Percentiles rank a stretch among this genome's conserved stretches.
phyloP scores from a whole-genome alignment of 2,329 filamentous ascomycete species.

The Passalora sequoiae region DNA sequence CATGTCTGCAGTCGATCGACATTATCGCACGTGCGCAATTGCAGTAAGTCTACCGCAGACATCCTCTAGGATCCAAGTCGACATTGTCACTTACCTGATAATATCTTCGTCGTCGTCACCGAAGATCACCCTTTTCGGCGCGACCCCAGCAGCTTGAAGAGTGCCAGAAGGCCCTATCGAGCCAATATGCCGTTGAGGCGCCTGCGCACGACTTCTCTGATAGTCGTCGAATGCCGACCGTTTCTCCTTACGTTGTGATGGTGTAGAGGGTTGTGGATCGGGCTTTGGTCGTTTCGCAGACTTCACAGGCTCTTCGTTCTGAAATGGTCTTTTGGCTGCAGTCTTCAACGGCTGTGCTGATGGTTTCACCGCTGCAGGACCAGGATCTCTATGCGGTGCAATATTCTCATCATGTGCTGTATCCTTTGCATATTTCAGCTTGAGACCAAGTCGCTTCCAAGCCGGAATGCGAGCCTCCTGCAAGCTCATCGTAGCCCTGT shows the following conservation, averaged over 20 bases:
- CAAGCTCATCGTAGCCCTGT: constrained; percentile 4
- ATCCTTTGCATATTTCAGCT: constrained; percentile 52
- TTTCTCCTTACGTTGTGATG: not conserved
- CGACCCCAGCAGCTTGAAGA: constrained; percentile 14
- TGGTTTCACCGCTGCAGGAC: not conserved
- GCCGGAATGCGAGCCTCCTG: constrained; percentile 43
- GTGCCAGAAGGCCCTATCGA: constrained; percentile 10
- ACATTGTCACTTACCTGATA: constrained; percentile 4
- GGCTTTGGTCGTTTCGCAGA: constrained; percentile 14
- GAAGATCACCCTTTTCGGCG: constrained; percentile 20
- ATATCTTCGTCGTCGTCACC: constrained; percentile 21
- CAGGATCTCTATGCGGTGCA: not conserved
- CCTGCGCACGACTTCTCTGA: constrained; percentile 1
- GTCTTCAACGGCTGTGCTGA: not conserved
- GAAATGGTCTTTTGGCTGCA: constrained; percentile 7
- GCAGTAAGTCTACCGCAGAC: no score
- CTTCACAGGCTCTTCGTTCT: constrained; percentile 5
- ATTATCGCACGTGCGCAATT: no score
- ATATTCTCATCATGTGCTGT: constrained; percentile 14
- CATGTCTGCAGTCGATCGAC: not conserved
- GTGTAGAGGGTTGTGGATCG: not conserved
- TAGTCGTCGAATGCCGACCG: constrained; percentile 2
- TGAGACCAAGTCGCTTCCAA: constrained; percentile 57
- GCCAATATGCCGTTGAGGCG: constrained; percentile 1
- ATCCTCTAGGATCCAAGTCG: no score